Base-by-base conservation (phyloP, 2,329 filamentous ascomycete species). In the Thermochaetoides dissita region DNA sequence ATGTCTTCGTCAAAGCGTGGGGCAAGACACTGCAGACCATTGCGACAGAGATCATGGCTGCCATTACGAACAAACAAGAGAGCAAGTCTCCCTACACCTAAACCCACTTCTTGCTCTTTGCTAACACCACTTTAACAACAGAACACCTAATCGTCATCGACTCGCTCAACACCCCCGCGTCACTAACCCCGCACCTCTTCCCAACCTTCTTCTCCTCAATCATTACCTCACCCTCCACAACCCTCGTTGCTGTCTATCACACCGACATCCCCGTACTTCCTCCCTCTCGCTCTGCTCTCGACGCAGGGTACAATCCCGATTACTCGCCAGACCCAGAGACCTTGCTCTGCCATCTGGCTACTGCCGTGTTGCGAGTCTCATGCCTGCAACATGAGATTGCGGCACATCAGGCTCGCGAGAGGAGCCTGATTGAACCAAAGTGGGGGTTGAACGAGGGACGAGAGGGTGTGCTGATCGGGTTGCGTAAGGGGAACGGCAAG, bases 341-440 rank as follows among this genome's bases (percentile, higher is more conserved):
- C 1, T 65, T 87, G 1, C 68, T 96, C 17, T 74, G 72, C 37
- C 93, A 93, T 61, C 77, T 95, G 44, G 84, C 88, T n/a, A 98
- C 91, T 3, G 81, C 86, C 3, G 74, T 96, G 41, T 70, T 96
- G 45, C 78, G 74, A 5, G 68, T 84, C 0, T 77, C 81, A 34
- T 83, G 78, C 10, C 71, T 95, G 34, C 65, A 76, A 7, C 86
- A 95, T 51, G 74, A 84, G 36, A 69, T 91, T 6, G 77, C 79
- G 30, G 71, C 74, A 33, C 86, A 86, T 57, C 73, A 71, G n/a
- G 87, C 89, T 3, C 71, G 72, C 8, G 79, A 91, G 59, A 74
- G 82, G 44, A 87, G 83, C 53, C 65, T 84, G 6, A 75, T 74
- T 5, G 80, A 81, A 46, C 89, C 89, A 0, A 73, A 74, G 7